A percentile compares a stretch with the other conserved stretches of the same genome.
Conservation (phyloP, 1,284 basidiomycete species). For the Fomitiporia mediterranea region DNA sequence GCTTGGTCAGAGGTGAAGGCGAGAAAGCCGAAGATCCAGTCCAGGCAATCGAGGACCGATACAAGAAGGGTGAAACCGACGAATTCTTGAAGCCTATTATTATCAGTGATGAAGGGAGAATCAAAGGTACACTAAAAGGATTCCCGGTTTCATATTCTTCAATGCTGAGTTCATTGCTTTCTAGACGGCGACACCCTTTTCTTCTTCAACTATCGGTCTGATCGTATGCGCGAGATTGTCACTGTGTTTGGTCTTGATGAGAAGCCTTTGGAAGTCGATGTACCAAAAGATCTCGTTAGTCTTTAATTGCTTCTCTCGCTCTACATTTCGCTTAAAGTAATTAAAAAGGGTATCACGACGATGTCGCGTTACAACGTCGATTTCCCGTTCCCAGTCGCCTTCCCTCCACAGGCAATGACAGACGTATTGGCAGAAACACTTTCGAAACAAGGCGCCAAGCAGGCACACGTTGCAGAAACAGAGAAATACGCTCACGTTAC, state of each 20-base stretch:
- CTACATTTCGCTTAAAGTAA: conserved; percentile 1
- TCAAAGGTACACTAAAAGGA: conserved; percentile 54
- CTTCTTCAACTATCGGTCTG: conserved; percentile 94
- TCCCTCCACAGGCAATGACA: conserved; percentile 86
- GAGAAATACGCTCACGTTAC: conserved; percentile 96
- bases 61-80: conserved; percentile 80
- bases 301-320: conserved; percentile 19
- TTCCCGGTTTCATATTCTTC: conserved; percentile 14
- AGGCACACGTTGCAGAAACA: conserved; percentile 87
- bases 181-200: conserved; percentile 75
- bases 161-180: conserved; percentile 19
- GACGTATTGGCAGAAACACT: conserved; percentile 92
- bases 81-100: conserved; percentile 94
- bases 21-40: conserved; percentile 59
- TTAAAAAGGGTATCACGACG: conserved; percentile 72
- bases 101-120: conserved; percentile 70
- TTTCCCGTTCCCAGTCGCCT: conserved; percentile 82
- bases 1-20: conserved; percentile 71
- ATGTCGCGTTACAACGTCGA: conserved; percentile 92
- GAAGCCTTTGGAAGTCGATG: conserved; percentile 74
- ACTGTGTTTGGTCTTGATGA: conserved; percentile 76
- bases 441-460: conserved; percentile 69
- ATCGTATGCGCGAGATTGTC: conserved; percentile 86
- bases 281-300: conserved; percentile 79
- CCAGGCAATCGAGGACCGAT: conserved; percentile 65